A percentile compares a stretch with the other conserved stretches of the same genome.
Conservation (phyloP, 108 stramenopile genomes). For the Heterococcus sp. region DNA sequence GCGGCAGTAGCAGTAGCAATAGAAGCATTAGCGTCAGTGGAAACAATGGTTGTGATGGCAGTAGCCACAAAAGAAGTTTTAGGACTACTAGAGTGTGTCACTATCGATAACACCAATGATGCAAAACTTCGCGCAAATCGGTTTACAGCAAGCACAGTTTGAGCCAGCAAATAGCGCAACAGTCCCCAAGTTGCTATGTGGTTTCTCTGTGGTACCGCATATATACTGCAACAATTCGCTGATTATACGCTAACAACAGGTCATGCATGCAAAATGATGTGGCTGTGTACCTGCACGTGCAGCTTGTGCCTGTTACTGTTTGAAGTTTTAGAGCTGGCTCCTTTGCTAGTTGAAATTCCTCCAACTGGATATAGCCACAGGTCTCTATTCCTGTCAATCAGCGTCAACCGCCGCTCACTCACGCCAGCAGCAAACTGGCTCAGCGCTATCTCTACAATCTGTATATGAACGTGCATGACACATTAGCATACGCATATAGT, state of each 20-base stretch:
- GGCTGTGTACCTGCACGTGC: background rate
- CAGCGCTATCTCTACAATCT: constrained; percentile 26
- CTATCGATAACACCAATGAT: background rate
- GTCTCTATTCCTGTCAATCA: constrained; percentile 61
- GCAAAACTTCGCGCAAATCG: background rate
- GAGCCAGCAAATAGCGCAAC: background rate
- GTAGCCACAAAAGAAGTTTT: no score
- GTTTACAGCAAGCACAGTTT: background rate
- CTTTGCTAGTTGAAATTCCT: background rate
- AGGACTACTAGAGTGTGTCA: background rate
- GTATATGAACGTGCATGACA: background rate
- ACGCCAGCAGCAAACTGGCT: constrained; percentile 39
- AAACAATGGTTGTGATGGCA: no score
- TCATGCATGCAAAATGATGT: no score
- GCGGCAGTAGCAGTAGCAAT: no score
- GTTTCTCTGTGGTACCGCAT: no score
- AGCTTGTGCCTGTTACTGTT: constrained; percentile 41
- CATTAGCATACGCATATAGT: no score
- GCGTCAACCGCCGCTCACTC: constrained; percentile 49
- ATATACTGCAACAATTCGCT: background rate
- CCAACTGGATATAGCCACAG: constrained; percentile 49
- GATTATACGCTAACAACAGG: background rate
- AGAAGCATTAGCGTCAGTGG: background rate
- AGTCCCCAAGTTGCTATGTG: no score
- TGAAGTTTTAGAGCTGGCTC: constrained; percentile 10